Evolutionary conservation across 768 basidiomycete genomes (phyloP).

Genomic region (Gautieria morchelliformis): DNA sequence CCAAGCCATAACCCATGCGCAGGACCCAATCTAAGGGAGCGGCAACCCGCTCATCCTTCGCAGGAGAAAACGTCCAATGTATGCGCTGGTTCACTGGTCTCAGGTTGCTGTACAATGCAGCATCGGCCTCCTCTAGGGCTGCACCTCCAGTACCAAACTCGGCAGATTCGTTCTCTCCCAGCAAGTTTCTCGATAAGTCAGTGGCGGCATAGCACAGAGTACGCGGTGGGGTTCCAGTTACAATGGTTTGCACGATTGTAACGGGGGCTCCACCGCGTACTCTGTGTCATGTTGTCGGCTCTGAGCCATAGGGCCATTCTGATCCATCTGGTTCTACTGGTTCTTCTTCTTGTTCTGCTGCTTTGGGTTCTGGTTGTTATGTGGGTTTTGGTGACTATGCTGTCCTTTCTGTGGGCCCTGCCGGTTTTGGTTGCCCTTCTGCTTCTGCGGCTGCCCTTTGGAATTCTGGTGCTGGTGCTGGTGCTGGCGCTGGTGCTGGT

Average conservation of each 20-base stretch:
- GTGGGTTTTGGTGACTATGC: conserved; percentile 15
- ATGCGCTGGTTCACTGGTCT: conserved; percentile 53
- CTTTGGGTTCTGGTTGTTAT: no score
- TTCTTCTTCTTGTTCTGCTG: conserved; percentile 16
- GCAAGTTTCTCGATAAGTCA: conserved; percentile 18
- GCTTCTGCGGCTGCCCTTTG: neutral
- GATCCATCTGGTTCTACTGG: conserved; percentile 18
- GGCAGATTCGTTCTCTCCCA: neutral
- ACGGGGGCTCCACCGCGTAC: no score
- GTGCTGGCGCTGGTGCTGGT: conserved; percentile 12
- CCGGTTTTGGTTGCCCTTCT: neutral
- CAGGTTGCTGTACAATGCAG: conserved; percentile 45
- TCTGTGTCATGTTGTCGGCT: conserved; percentile 15
- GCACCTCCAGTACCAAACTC: conserved; percentile 46
- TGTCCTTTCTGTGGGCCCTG: conserved; percentile 15
- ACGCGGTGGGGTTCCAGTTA: conserved; percentile 38
- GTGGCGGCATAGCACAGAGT: conserved; percentile 47
- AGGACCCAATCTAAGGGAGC: conserved; percentile 48
- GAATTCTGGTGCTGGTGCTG: neutral
- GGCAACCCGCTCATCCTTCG: conserved; percentile 54
- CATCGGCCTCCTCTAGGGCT: conserved; percentile 40
- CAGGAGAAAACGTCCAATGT: conserved; percentile 56
- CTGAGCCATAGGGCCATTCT: conserved; percentile 13
- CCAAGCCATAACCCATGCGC: conserved; percentile 44
- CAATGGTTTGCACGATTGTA: conserved; percentile 3